Base-by-base conservation (phyloP, 306 rosid species). In the Corylus avellana region DNA sequence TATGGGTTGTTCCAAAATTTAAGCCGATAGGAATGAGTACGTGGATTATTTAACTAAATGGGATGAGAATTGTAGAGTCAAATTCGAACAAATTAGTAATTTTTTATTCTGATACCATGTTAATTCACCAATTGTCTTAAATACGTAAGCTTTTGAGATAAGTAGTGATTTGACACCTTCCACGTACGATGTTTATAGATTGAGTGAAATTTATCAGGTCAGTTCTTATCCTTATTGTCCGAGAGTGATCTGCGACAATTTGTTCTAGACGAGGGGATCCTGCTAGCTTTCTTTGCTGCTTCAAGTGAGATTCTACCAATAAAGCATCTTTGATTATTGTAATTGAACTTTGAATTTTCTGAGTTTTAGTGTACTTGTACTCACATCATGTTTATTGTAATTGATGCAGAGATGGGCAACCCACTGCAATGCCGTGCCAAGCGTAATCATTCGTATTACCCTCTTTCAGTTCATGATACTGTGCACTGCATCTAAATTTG, bases 251-350 rank as follows among this genome's bases (percentile, higher is more conserved):
- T 91, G 20, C 73, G 81, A 81, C 93, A 86, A 25, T 91, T 90
- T 69, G 79, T 90, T 18, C 83, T 85, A 42, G 90, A 87, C 64
- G 98, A 90, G 82, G 90, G 86, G 73, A 88, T 89, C 79, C 82
- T 91, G 75, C 94, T 93, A 47, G 90, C 98, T 72, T 90, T 93
- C 77, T 85, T 91, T 18, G 87, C 95, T 11, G 90, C 93, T 78
- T 87, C 94, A 79, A 90, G 98, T 90, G 88, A 87, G 94, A 61
- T 73, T 86, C 84, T 84, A 22, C 27, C 9, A 2, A 37, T 20
- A 63, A 20, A 14, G 8, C 56, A 39, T 32, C 35, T 32, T 2
- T 32, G 35, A 32, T 32, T 20, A 22, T 25, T 57, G 18, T 57
- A 10, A 57, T 57, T n/a, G 32, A 35, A 66, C 13, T 66, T 18